A percentile compares a stretch with the other conserved stretches of the same genome.
Evolutionary conservation across 495 filamentous ascomycete species (phyloP).

Genomic region (Penicillium roqueforti): DNA sequence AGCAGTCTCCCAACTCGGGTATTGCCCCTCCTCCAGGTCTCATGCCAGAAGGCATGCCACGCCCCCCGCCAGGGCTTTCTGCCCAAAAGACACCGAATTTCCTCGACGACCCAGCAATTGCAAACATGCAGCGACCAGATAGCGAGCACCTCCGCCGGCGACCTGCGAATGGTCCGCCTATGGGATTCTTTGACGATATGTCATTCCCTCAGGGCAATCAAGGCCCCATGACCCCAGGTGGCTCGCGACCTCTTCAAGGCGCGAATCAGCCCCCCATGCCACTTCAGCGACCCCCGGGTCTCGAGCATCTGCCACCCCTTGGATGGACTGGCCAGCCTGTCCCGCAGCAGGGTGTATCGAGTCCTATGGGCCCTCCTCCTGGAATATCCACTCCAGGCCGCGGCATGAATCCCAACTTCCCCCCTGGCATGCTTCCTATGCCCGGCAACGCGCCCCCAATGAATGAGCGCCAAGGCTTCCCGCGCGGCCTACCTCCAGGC

Average conservation of each 20-base stretch:
- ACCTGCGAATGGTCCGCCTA: conserved; percentile 38
- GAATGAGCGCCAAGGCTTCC: conserved; percentile 40
- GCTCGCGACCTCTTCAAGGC: conserved; percentile 32
- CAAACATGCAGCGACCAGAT: conserved; percentile 46
- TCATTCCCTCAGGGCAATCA: conserved; percentile 38
- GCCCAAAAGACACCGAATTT: conserved; percentile 40
- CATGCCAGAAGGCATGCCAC: conserved; percentile 44
- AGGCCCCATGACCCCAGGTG: conserved; percentile 37
- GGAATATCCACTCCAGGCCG: conserved; percentile 41
- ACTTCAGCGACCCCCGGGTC: conserved; percentile 47
- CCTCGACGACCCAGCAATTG: conserved; percentile 46
- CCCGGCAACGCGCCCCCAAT: conserved; percentile 34
- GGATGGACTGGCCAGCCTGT: conserved; percentile 39
- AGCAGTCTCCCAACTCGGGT: conserved; percentile 33
- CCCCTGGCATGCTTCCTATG: conserved; percentile 45
- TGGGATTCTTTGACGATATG: conserved; percentile 46
- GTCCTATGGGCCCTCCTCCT: conserved; percentile 44
- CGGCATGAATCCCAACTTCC: conserved; percentile 40
- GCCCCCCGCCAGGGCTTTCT: conserved; percentile 42
- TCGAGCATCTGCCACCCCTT: conserved; percentile 45
- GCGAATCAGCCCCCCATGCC: conserved; percentile 36
- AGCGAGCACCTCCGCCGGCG: conserved; percentile 39
- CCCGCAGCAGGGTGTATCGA: conserved; percentile 37
- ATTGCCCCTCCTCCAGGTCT: conserved; percentile 37
- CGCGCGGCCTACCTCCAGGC: conserved; percentile 43